These are phyloP conservation scores for Leccinum fibrillosum DNA, from an alignment of 768 basidiomycete genomes.

Conservation along the genomic window DNA sequence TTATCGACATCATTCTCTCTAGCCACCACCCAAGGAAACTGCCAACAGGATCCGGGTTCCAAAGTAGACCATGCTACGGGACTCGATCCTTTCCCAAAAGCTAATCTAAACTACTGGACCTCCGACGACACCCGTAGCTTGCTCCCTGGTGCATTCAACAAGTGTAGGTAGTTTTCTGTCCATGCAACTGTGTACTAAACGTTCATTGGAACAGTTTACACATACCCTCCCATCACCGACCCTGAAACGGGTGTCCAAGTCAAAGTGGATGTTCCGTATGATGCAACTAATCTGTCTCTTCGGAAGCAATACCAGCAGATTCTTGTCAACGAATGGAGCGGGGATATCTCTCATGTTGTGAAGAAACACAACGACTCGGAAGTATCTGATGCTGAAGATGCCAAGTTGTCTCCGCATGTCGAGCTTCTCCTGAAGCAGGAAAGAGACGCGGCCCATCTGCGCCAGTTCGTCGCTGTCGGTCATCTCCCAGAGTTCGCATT, in stretches of 20 bases:
- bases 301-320: slow-evolving; percentile 4
- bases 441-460: not conserved
- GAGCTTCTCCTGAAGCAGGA: slow-evolving; percentile 6
- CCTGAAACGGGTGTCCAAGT: slow-evolving; percentile 1
- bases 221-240: slow-evolving; percentile 18
- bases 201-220: slow-evolving; percentile 11
- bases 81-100: slow-evolving; percentile 16
- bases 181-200: not conserved
- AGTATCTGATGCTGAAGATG: not conserved
- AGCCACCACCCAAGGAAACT: slow-evolving; percentile 7
- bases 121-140: slow-evolving; percentile 12
- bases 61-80: not conserved
- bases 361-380: not conserved
- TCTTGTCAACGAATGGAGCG: slow-evolving; percentile 5
- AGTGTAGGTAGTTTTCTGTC: slow-evolving; percentile 1
- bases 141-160: not conserved
- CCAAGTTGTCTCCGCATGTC: not conserved
- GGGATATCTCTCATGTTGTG: not conserved
- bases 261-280: slow-evolving; percentile 4
- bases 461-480: slow-evolving; percentile 6
- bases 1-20: not conserved
- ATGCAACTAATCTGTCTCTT: not conserved
- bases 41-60: not conserved
- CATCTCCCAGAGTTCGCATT: slow-evolving; percentile 17
- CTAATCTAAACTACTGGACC: slow-evolving; percentile 7